Evolutionary conservation across 179 eudicot genomes (phyloP), one percentile per base, ranked within the genome.

Genomic region (Beta corolliflora): DNA sequence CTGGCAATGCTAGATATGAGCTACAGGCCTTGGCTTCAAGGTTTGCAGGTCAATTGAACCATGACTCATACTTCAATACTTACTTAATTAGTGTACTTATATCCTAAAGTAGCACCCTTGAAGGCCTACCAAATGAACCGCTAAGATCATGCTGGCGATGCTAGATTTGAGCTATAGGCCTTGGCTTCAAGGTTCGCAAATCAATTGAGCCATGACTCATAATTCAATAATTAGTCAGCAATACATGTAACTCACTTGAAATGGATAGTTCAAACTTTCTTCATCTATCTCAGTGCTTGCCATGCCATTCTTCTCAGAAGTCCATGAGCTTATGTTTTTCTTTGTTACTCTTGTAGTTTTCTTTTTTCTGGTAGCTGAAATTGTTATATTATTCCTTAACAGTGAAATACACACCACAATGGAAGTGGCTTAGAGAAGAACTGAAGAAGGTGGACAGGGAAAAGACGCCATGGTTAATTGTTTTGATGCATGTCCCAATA

Each of bases 371-470:
- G 31, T 55, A 41, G 44, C 73, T 84, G 66, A 60, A 31, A 31
- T 54, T 14, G 7, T 9, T 16, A n/a, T 75, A 41, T 53, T 63
- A 63, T 76, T n/a, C 63, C 63, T 83, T 21, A 72, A 85, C 94
- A 95, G 99, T 94, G 82, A 96, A 94, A 85, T 94, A 94, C 85
- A 96, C 93, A n/a, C 99, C 98, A 74, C 99, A 96, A 65, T 96
- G 87, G 85, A 83, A 0, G 79, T 96, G 99, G 99, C 94, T 96
- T 7, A 45, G 12, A 41, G 85, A 86, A 53, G 99, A 96, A 81
- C 80, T 96, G 23, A 76, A 79, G 82, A 85, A 77, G 73, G 99
- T 96, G 55, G 89, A 96, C 82, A 89, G 99, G 81, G 91, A 91
- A 84, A 87, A 92, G 85, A 94, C 99, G 54, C 98, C 99, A 68